Evolutionary conservation across 805 yeast species (phyloP).

Genomic region (Metschnikowia peoriensis): DNA sequence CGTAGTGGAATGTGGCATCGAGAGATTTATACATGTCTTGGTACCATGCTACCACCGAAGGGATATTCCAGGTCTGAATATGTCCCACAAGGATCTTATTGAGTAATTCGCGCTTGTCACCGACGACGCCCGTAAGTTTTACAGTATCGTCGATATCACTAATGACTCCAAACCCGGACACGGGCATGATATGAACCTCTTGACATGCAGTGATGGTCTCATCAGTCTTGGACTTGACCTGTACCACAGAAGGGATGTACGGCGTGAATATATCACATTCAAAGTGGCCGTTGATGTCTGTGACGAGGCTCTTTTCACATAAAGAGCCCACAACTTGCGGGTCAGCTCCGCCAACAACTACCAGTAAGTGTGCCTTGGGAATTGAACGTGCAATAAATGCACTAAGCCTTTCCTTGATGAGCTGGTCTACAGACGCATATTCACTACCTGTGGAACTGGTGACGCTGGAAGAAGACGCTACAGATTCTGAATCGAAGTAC

Average conservation of each 20-base stretch:
- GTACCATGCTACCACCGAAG: constrained; percentile 75
- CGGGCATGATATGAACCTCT: constrained; percentile 42
- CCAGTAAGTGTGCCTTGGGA: constrained; percentile 50
- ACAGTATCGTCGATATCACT: constrained; percentile 96
- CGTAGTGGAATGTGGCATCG: constrained; percentile 78
- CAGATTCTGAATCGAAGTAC: constrained; percentile 12
- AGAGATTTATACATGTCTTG: constrained; percentile 41
- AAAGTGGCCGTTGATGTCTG: constrained; percentile 72
- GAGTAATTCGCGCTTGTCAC: constrained; percentile 81
- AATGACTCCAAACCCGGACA: constrained; percentile 65
- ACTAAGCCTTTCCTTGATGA: constrained; percentile 61
- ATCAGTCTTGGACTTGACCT: constrained; percentile 47
- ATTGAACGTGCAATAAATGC: constrained; percentile 70
- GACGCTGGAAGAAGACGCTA: constrained; percentile 9
- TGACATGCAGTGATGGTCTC: constrained; percentile 47
- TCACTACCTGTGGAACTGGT: constrained; percentile 9
- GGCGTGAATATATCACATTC: constrained; percentile 49
- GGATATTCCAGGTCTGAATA: constrained; percentile 64
- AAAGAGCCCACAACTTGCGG: constrained; percentile 24
- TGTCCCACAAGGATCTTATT: constrained; percentile 72
- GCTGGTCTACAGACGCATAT: constrained; percentile 35
- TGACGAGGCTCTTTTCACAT: constrained; percentile 33
- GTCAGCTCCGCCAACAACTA: constrained; percentile 55
- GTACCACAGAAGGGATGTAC: constrained; percentile 61
- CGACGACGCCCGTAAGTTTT: constrained; percentile 84